phyloP scores from a whole-genome alignment of 75 land plant species.

The Larix kaempferi region DNA sequence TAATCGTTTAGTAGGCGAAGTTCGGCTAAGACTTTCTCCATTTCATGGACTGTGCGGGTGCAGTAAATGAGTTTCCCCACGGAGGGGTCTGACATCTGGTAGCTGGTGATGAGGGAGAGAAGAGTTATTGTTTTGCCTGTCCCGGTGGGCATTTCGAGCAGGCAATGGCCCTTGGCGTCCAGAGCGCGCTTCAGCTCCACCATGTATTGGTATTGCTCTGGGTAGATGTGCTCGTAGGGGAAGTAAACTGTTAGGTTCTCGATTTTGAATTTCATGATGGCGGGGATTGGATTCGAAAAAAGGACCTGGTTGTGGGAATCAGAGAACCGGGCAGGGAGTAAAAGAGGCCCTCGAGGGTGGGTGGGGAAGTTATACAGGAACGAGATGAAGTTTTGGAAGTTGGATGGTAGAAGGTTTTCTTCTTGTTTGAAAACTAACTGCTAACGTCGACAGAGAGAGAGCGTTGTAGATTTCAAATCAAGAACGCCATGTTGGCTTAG shows the following conservation, averaged over 20 bases:
- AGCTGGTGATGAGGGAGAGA: conserved; percentile 92
- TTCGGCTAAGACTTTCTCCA: conserved; percentile 99
- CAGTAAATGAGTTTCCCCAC: conserved; percentile 84
- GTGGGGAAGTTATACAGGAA: no score
- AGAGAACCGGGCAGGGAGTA: no score
- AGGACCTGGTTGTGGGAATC: no score
- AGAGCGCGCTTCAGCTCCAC: conserved; percentile 89
- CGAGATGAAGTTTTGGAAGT: no score
- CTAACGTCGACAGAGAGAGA: no score
- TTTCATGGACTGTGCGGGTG: conserved; percentile 98
- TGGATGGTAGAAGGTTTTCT: no score
- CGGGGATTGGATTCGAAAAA: no score
- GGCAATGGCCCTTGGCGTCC: conserved; percentile 89
- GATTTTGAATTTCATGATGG: conserved; percentile 82
- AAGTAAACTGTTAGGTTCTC: conserved; percentile 96
- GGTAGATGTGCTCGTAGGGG: conserved; percentile 97
- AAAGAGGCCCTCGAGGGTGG: no score
- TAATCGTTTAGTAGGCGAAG: conserved; percentile 62
- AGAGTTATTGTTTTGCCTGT: conserved; percentile 98
- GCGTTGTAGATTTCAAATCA: no score
- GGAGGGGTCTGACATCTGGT: conserved; percentile 65
- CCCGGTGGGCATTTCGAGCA: conserved; percentile 99
- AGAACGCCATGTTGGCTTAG: no score
- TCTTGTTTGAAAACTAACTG: no score
- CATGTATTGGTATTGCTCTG: conserved; percentile 95